These are phyloP conservation scores for Coprinellus micaceus DNA, from an alignment of 768 basidiomycete species.

Conservation along the genomic window DNA sequence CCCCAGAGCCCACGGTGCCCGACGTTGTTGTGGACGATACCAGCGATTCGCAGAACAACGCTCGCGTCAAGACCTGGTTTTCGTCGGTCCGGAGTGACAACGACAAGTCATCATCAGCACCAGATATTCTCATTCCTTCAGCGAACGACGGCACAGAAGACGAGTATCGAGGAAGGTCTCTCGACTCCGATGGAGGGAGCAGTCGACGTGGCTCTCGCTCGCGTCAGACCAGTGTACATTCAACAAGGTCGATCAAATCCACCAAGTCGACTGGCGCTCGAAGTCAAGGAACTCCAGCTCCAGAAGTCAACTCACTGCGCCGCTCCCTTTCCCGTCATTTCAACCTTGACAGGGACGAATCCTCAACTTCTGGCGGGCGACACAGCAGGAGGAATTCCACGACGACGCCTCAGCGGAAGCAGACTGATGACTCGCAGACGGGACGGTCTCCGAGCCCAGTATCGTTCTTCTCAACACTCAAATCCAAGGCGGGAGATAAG, in stretches of 20 bases:
- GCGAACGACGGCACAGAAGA: constrained; percentile 10
- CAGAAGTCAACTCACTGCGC: constrained; percentile 21
- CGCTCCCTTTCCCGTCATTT: constrained; percentile 48
- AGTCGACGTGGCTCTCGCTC: constrained; percentile 28
- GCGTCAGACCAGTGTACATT: neutral
- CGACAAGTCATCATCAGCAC: constrained; percentile 19
- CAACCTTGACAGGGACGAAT: constrained; percentile 29
- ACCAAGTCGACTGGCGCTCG: constrained; percentile 20
- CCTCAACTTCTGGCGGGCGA: constrained; percentile 7
- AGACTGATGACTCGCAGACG: constrained; percentile 25
- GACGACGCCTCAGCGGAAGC: constrained; percentile 32
- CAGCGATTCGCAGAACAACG: constrained; percentile 18
- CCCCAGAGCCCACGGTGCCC: neutral
- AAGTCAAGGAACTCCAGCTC: constrained; percentile 12
- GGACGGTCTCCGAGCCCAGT: constrained; percentile 43
- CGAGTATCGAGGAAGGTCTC: neutral
- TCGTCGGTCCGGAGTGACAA: constrained; percentile 40
- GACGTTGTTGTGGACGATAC: constrained; percentile 2
- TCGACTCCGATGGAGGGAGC: constrained; percentile 33
- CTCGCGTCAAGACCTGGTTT: constrained; percentile 60
- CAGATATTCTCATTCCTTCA: constrained; percentile 13
- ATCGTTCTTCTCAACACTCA: constrained; percentile 75
- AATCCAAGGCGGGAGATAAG: constrained; percentile 76
- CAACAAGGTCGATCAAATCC: constrained; percentile 18
- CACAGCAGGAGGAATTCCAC: constrained; percentile 21